A percentile compares a stretch with the other conserved stretches of the same genome.
Evolutionary conservation across 352 stramenopile genomes (phyloP).

Genomic region (Pythium insidiosum): DNA sequence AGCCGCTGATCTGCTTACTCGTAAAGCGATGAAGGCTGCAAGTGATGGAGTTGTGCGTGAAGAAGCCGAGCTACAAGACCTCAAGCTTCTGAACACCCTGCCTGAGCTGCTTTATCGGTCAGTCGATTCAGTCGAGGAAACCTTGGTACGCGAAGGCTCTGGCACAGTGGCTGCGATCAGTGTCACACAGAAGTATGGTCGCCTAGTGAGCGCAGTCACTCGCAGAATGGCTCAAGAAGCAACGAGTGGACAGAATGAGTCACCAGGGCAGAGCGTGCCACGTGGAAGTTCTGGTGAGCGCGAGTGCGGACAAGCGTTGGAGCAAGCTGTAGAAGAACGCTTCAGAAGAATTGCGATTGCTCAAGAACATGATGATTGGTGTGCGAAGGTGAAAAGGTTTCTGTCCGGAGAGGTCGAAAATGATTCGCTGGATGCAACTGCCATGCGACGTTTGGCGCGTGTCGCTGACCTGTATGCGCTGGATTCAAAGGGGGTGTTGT

Average conservation of each 20-base stretch:
- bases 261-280: background rate
- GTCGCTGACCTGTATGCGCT: background rate
- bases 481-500: background rate
- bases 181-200: no score
- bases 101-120: no score
- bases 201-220: no score
- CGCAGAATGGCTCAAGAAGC: background rate
- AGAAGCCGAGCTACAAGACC: background rate
- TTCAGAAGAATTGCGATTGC: constrained; percentile 1
- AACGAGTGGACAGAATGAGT: background rate
- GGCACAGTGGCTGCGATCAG: no score
- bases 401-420: background rate
- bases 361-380: constrained; percentile 1
- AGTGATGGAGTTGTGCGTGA: background rate
- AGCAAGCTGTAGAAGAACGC: background rate
- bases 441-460: background rate
- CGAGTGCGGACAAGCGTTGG: no score
- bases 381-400: background rate
- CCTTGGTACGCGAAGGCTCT: no score
- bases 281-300: background rate
- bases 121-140: no score
- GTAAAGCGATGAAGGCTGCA: background rate
- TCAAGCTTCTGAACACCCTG: no score
- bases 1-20: no score
- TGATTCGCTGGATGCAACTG: background rate